Conservation (phyloP, 306 rosid genomes). For the Begonia peltatifolia region DNA sequence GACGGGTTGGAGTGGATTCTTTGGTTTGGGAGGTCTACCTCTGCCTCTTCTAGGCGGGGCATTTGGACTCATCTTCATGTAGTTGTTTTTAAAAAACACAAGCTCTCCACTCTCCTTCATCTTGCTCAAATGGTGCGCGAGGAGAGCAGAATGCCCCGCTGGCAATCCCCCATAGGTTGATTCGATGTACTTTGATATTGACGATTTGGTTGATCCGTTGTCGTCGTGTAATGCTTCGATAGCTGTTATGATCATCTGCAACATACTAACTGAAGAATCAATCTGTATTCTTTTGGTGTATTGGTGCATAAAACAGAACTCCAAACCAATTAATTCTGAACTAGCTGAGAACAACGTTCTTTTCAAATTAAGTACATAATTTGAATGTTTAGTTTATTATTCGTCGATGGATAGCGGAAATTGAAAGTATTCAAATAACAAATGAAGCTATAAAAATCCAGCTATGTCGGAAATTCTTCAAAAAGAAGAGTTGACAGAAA, state of each 20-base stretch:
- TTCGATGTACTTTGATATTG: conserved; percentile 70
- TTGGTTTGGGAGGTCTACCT: conserved; percentile 62
- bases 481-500: too few relatives aligned
- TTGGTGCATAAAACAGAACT: too few relatives aligned
- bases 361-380: too few relatives aligned
- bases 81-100: conserved; percentile 62
- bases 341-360: too few relatives aligned
- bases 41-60: conserved; percentile 69
- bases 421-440: too few relatives aligned
- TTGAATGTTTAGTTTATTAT: too few relatives aligned
- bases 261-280: neutral
- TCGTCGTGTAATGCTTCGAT: conserved; percentile 33
- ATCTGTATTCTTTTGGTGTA: too few relatives aligned
- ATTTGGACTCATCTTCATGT: conserved; percentile 38
- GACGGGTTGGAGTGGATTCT: conserved; percentile 17
- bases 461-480: too few relatives aligned
- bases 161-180: conserved; percentile 58
- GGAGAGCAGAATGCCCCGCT: conserved; percentile 41
- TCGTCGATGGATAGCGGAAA: too few relatives aligned
- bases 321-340: too few relatives aligned
- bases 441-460: too few relatives aligned
- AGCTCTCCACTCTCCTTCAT: conserved; percentile 53
- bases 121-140: conserved; percentile 45
- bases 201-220: conserved; percentile 60
- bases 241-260: conserved; percentile 63